Evolutionary conservation across 2,329 filamentous ascomycete genomes (phyloP).

Genomic region (Talaromyces sp.): DNA sequence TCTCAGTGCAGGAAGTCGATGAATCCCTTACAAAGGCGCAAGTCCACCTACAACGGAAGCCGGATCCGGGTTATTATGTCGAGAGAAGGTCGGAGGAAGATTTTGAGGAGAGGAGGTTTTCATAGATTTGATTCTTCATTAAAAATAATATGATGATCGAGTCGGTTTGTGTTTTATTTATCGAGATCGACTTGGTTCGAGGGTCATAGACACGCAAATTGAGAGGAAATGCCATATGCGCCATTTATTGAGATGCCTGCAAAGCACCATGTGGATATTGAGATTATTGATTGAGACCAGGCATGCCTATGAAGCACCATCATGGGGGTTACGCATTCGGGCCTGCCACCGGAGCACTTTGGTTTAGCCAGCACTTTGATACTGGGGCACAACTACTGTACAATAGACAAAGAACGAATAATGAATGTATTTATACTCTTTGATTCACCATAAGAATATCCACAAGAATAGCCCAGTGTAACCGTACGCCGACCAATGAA

Average conservation of each 20-base stretch:
- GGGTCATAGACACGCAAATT: neutral
- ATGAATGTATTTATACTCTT: slow-evolving; percentile 12
- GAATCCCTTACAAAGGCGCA: slow-evolving; percentile 52
- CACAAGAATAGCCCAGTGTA: slow-evolving; percentile 7
- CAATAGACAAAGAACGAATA: slow-evolving; percentile 15
- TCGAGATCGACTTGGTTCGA: neutral
- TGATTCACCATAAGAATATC: slow-evolving; percentile 11
- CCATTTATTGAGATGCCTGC: neutral
- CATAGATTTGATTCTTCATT: neutral
- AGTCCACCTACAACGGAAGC: slow-evolving; percentile 65
- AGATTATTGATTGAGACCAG: no score
- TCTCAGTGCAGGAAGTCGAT: slow-evolving; percentile 34
- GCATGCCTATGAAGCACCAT: neutral
- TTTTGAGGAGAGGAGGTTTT: slow-evolving; percentile 18
- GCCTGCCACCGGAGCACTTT: neutral
- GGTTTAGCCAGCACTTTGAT: neutral
- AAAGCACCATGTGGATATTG: neutral
- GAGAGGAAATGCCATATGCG: neutral
- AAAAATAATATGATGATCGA: neutral
- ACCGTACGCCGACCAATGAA: slow-evolving; percentile 8
- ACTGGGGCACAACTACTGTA: slow-evolving; percentile 11
- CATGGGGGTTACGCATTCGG: neutral
- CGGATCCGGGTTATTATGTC: slow-evolving; percentile 74
- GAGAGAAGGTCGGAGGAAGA: slow-evolving; percentile 43
- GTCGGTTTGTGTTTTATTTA: neutral